Evolutionary conservation across 225 moss, liverwort and hornwort genomes (phyloP), one percentile per base, ranked within the genome.

Genomic region (Straminergon stramineum): DNA sequence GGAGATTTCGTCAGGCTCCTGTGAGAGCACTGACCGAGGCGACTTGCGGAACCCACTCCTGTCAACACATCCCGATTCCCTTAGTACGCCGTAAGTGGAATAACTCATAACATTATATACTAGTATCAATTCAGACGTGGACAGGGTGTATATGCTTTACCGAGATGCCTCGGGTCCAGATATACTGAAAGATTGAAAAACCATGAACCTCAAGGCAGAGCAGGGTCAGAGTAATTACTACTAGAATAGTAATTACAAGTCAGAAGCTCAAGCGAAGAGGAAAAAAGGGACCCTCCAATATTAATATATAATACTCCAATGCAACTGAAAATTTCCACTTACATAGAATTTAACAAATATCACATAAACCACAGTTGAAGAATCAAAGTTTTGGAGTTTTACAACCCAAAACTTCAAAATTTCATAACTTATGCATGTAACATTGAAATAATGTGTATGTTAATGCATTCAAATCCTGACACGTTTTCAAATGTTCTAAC

Each of bases 21-120:
- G 90, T 9, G 87, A 94, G 4, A 92, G 88, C 74, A 92, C 90
- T 23, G 94, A 94, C 82, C 91, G 82, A 20, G 94, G 92, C 21
- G 92, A 94, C 43, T 90, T 92, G 7, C 81, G 84, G 43, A 79
- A 83, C 41, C 83, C 83, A 41, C 7, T 75, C 75, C 88, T 88
- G 87, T 30, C 45, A 60, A 60, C 81, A 35, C 81, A 48, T n/a
- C 37, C n/a, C 12, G 17, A 63, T 52, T 55, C 35, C 16, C 15
- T 90, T 8, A 75, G 27, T 51, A 45, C 52, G 35, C 53, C n/a
- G 26, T 12, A 37, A 70, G 39, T 70, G 55, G 68, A 55, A 66
- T 18, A 52, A 37, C 14, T 18, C 55, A 30, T 14, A 41, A 15
- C 30, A 41, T 31, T 69, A 19, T 10, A 39, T 39, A 13, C 28